These are phyloP conservation scores for Basidiobolus meristosporus DNA, from an alignment of 371 early-diverging fungal species.

Conservation along the genomic window DNA sequence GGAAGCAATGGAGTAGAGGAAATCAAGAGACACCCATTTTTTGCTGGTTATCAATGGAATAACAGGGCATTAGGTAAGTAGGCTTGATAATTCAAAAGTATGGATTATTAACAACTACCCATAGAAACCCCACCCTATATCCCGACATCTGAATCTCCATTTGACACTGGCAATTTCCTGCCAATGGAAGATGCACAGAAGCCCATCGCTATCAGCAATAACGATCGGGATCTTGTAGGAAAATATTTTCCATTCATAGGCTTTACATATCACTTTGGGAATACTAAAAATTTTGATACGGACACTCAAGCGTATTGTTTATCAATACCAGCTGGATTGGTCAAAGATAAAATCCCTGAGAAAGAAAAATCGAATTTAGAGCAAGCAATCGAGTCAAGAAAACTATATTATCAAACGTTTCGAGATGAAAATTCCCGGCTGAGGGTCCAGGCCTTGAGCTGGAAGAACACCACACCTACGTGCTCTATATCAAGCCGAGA, in stretches of 20 bases:
- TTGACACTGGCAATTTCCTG: constrained; percentile 73
- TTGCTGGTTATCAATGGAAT: constrained; percentile 61
- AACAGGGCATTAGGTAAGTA: constrained; percentile 22
- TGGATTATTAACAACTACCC: not conserved
- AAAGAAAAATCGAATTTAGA: constrained; percentile 4
- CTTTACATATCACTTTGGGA: constrained; percentile 33
- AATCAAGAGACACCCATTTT: constrained; percentile 70
- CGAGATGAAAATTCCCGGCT: constrained; percentile 11
- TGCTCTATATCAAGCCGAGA: too few relatives aligned
- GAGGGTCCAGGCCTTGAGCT: constrained; percentile 10
- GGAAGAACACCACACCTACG: too few relatives aligned
- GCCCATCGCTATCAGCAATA: constrained; percentile 13
- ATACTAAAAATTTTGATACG: not conserved
- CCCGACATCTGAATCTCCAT: constrained; percentile 55
- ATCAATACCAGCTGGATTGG: not conserved
- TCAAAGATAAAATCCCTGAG: not conserved
- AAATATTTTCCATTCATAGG: constrained; percentile 72
- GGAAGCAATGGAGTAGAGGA: constrained; percentile 47
- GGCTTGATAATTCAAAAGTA: not conserved
- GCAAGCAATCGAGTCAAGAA: constrained; percentile 10
- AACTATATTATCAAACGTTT: constrained; percentile 8
- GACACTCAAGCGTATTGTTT: not conserved
- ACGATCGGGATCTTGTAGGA: constrained; percentile 34
- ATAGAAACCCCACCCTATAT: constrained; percentile 61
- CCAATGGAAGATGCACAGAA: constrained; percentile 39